Evolutionary conservation across 1,284 basidiomycete species (phyloP), one percentile per base, ranked within the genome.

Genomic region (Chondrostereum purpureum): DNA sequence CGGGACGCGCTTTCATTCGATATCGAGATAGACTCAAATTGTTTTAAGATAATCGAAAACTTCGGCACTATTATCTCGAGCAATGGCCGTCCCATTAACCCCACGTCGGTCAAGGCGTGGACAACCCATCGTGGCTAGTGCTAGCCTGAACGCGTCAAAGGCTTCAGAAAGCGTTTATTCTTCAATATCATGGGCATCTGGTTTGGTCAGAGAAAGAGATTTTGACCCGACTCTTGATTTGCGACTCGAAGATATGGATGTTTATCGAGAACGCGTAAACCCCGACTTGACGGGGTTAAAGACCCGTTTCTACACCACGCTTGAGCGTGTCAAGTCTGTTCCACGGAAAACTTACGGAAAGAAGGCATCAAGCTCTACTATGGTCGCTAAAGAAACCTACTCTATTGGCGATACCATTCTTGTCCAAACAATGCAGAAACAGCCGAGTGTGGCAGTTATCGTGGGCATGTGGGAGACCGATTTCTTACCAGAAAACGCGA

Each of bases 371-470:
- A 49, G 5, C n/a, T 38, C 46, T 47, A n/a, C 14, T 42, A 48
- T 21, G 42, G 51, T 54, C 5, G 45, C 39, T 17, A 42, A 46
- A 48, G 62, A 68, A 47, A 52, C 52, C 4, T 85, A 75, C 54
- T 55, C 52, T 4, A 58, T 84, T 11, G 84, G 83, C 0, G 82
- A 87, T 55, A 78, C 81, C 0, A 74, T 87, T 1, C 67, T 78
- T 33, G 67, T 88, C n/a, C 66, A 72, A 37, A 81, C 80, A 0
- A 67, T 69, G 27, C 66, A 62, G 24, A 64, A 62, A 18, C 64
- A 64, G 11, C 75, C 78, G 0, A 86, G 83, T 51, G 62, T 86
- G 35, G 83, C 74, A 2, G 76, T 84, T 40, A 78, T 87, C 42
- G 61, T 75, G 13, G 70, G 79, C 0, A 75, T 87, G 67, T 86